A percentile compares a stretch with the other conserved stretches of the same genome.
phyloP scores from a whole-genome alignment of 352 stramenopile genomes.

The Pythium brachiatum region DNA sequence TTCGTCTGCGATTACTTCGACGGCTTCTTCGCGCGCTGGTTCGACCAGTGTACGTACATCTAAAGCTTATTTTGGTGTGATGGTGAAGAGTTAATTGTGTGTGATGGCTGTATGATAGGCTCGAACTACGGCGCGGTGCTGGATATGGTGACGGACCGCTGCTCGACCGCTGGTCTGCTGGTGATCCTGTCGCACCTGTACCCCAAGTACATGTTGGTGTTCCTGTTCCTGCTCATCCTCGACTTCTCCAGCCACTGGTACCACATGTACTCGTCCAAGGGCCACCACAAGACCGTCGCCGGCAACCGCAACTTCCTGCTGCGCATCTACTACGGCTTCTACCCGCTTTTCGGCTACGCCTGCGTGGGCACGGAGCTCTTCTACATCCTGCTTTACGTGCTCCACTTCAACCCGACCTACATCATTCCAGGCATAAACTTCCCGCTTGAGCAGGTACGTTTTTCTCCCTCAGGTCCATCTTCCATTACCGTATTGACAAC shows the following conservation, averaged over 20 bases:
- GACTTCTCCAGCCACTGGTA: constrained; percentile 98
- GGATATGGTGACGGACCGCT: constrained; percentile 98
- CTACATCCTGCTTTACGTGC: constrained; percentile 91
- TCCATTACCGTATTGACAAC: not conserved
- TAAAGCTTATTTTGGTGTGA: not conserved
- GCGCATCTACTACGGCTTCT: constrained; percentile 91
- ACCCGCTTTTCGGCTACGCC: constrained; percentile 92
- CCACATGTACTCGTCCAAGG: constrained; percentile 95
- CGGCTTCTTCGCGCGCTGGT: constrained; percentile 94
- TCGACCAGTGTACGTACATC: constrained; percentile 89
- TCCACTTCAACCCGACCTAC: constrained; percentile 73
- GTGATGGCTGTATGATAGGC: constrained; percentile 27
- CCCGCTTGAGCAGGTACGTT: constrained; percentile 51
- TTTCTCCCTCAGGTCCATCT: not conserved
- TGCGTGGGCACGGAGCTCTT: constrained; percentile 92
- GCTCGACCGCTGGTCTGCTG: constrained; percentile 94
- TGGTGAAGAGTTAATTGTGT: not conserved
- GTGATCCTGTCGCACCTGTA: constrained; percentile 94
- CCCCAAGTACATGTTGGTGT: constrained; percentile 69
- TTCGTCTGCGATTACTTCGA: constrained; percentile 99
- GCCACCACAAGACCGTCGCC: constrained; percentile 95
- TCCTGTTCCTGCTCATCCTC: constrained; percentile 91
- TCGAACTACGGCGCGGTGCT: constrained; percentile 94
- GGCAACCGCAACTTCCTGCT: constrained; percentile 93
- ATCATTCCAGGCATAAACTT: constrained; percentile 55